Evolutionary conservation across 441 rosid genomes (phyloP).

Genomic region (Breynia disticha): DNA sequence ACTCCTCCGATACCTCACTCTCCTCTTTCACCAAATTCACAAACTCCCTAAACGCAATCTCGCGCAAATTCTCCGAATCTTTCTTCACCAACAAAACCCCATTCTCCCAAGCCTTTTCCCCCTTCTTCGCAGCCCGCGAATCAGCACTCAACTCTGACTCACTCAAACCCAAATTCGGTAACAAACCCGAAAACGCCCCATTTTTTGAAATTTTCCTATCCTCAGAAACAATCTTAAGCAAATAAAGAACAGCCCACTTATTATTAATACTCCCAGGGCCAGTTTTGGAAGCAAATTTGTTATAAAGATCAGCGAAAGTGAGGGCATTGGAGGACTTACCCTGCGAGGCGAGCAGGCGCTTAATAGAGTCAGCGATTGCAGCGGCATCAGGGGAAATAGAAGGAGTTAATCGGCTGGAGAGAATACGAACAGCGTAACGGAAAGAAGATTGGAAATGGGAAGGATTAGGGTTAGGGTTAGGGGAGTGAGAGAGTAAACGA

Average conservation of each 20-base stretch:
- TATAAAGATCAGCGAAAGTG: conserved; percentile 66
- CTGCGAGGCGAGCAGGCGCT: conserved; percentile 86
- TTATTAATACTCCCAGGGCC: conserved; percentile 83
- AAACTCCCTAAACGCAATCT: conserved; percentile 70
- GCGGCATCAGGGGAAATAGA: conserved; percentile 66
- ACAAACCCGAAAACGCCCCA: conserved; percentile 35
- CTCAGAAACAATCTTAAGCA: conserved; percentile 70
- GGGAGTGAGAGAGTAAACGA: conserved; percentile 48
- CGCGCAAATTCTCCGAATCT: conserved; percentile 73
- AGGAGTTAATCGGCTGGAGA: conserved; percentile 76
- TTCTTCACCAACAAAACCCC: conserved; percentile 64
- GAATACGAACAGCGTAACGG: conserved; percentile 72
- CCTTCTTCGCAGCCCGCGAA: conserved; percentile 23
- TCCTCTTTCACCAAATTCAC: conserved; percentile 61
- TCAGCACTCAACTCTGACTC: conserved; percentile 25
- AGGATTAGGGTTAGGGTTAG: conserved; percentile 30
- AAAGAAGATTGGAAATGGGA: conserved; percentile 44
- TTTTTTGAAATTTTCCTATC: conserved; percentile 36
- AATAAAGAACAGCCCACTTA: conserved; percentile 78
- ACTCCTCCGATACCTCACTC: conserved; percentile 81
- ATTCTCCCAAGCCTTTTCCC: conserved; percentile 45
- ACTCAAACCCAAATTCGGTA: conserved; percentile 46
- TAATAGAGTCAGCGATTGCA: conserved; percentile 81
- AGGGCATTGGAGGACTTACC: conserved; percentile 90
- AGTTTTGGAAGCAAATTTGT: conserved; percentile 59